Evolutionary conservation across 805 yeast genomes (phyloP), one percentile per base, ranked within the genome.

Genomic region (Myxozyma vanderwaltii): DNA sequence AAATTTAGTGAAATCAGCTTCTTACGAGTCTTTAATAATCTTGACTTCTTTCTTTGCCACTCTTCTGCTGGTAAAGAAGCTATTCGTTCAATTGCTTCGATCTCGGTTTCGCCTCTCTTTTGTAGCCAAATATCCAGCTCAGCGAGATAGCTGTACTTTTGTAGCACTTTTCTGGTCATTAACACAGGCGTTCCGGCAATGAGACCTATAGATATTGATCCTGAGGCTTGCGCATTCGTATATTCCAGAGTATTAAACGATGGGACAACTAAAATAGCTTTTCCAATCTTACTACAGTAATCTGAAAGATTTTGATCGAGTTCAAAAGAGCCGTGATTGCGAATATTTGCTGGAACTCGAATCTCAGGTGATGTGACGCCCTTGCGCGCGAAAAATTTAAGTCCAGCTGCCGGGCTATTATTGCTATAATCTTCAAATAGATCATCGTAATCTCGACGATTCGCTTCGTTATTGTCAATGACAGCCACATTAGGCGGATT

Each of bases 171-270:
- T 10, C 19, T 33, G 17, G 54, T 38, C 7, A 50, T 39, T 40
- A 60, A 31, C 4, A 31, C 29, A 4, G 64, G 64, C n/a, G 62
- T 51, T 17, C 64, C 57, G 17, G 64, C 51, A 35, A 51, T 60
- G 3, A 60, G 33, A 12, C 53, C 29, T 13, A 63, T 40, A 17
- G 64, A 58, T 12, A 60, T 50, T 21, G 62, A 21, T 29, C 45
- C 24, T 26, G 64, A 57, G 5, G 63, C 51, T 33, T 57, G 58
- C 3, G 58, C 40, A 17, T 45, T 29, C 15, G 44, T 2, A 40
- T 60, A 52, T 19, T 49, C 45, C 10, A 38, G 46, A 15, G 26
- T 46, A 23, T 40, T 58, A 21, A 59, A 36, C 5, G 58, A 27
- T 10, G 64, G 62, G 23, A 57, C 36, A 10, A 57, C 43, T 19